Conservation (phyloP, 441 rosid genomes). For the Eutrema salsugineum region DNA sequence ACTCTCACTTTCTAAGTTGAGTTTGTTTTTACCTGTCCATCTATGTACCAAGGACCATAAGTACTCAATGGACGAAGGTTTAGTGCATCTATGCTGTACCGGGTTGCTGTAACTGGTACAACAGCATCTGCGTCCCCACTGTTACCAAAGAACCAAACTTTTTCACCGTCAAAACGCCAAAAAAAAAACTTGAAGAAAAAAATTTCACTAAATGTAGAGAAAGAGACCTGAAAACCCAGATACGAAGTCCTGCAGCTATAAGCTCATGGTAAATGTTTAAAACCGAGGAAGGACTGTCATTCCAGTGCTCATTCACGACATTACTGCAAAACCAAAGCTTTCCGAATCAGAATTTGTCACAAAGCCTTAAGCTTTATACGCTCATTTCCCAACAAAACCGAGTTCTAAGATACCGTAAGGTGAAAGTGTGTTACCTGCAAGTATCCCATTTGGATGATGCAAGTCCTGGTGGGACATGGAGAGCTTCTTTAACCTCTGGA, state of each 20-base stretch:
- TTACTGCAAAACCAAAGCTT: conserved; percentile 40
- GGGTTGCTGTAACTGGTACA: conserved; percentile 86
- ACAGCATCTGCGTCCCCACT: conserved; percentile 92
- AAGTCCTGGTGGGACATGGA: conserved; percentile 64
- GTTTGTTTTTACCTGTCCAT: conserved; percentile 59
- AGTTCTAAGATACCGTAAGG: background rate
- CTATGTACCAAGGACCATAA: conserved; percentile 81
- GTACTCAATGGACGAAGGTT: conserved; percentile 59
- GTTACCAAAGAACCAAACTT: conserved; percentile 5
- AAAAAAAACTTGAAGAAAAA: background rate
- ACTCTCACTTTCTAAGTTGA: background rate
- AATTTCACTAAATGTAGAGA: background rate
- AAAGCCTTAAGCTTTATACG: background rate
- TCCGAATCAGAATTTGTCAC: conserved; percentile 5
- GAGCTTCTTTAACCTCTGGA: conserved; percentile 80
- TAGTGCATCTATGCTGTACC: conserved; percentile 79
- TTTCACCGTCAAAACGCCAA: background rate
- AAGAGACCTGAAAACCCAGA: conserved; percentile 89
- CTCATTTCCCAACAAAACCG: background rate
- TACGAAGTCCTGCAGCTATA: conserved; percentile 65
- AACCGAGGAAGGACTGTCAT: conserved; percentile 64
- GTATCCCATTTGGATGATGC: conserved; percentile 83
- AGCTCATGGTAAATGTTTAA: conserved; percentile 79
- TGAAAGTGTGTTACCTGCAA: conserved; percentile 65
- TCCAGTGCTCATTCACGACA: conserved; percentile 48